Percentiles rank a stretch among this genome's conserved stretches.
Evolutionary conservation across 1,139 yeast genomes (phyloP).

Genomic region (Suzukiozyma palmioleophila): DNA sequence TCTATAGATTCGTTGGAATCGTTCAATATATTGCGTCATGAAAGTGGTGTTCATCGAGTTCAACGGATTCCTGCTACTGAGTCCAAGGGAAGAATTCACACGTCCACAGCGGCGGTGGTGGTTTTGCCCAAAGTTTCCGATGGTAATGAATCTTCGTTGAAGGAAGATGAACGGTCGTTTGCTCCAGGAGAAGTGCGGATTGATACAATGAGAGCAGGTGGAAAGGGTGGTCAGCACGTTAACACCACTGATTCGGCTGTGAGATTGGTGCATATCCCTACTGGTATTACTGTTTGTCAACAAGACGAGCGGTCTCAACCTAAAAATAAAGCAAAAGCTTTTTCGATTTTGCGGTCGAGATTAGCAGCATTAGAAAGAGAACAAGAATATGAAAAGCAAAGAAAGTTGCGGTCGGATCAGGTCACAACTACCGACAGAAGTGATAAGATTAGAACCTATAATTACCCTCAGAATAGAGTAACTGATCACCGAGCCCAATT

Average conservation of each 20-base stretch:
- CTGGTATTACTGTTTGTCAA: conserved; percentile 84
- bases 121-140: conserved; percentile 78
- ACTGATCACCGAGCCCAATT: conserved; percentile 91
- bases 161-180: conserved; percentile 67
- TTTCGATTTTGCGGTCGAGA: conserved; percentile 73
- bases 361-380: conserved; percentile 77
- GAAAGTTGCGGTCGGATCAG: conserved; percentile 70
- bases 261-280: conserved; percentile 84
- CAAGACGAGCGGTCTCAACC: conserved; percentile 97
- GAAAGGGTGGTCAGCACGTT: conserved; percentile 98
- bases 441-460: conserved; percentile 91
- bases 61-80: conserved; percentile 94
- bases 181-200: conserved; percentile 85
- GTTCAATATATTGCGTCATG: conserved; percentile 68
- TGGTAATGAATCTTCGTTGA: conserved; percentile 53
- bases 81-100: conserved; percentile 89
- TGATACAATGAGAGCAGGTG: conserved; percentile 95
- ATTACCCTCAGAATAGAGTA: conserved; percentile 85
- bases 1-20: conserved; percentile 74
- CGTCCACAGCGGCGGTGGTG: conserved; percentile 93
- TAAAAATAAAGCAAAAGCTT: conserved; percentile 91
- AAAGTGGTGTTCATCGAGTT: conserved; percentile 95
- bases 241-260: conserved; percentile 98
- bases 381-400: conserved; percentile 60
- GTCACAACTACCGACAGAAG: conserved; percentile 87